Evolutionary conservation across 176 grass and related monocot genomes (phyloP).

Genomic region (Alopecurus myosuroides): DNA sequence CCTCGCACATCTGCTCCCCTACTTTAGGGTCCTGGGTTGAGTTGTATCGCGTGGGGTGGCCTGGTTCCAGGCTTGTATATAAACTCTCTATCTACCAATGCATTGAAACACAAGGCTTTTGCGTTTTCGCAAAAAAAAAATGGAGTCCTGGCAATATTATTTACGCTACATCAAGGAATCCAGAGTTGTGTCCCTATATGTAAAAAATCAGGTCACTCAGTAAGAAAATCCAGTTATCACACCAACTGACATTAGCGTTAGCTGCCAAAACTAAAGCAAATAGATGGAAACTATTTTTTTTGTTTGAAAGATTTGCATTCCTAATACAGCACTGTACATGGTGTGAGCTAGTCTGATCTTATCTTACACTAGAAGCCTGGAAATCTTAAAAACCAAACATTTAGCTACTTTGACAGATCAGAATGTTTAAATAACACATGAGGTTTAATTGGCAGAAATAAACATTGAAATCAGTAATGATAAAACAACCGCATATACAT

Average conservation of each 20-base stretch:
- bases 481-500: constrained; percentile 1
- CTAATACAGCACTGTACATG: background rate
- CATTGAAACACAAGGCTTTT: no score
- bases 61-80: no score
- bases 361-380: constrained; percentile 17
- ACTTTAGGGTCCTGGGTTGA: no score
- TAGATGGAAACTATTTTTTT: background rate
- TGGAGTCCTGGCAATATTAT: no score
- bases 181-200: background rate
- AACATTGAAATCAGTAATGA: background rate
- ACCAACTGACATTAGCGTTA: background rate
- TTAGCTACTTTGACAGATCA: constrained; percentile 3
- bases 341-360: constrained; percentile 8
- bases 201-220: background rate
- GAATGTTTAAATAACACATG: background rate
- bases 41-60: no score
- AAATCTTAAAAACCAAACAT: background rate
- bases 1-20: no score
- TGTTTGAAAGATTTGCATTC: background rate
- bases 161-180: background rate
- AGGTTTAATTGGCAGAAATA: background rate
- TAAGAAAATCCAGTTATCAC: background rate
- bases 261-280: background rate
- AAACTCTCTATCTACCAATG: no score
- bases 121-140: no score